A percentile compares a stretch with the other conserved stretches of the same genome.
Evolutionary conservation across 176 grass and related monocot species (phyloP).

Genomic region (Musa troglodytarum): DNA sequence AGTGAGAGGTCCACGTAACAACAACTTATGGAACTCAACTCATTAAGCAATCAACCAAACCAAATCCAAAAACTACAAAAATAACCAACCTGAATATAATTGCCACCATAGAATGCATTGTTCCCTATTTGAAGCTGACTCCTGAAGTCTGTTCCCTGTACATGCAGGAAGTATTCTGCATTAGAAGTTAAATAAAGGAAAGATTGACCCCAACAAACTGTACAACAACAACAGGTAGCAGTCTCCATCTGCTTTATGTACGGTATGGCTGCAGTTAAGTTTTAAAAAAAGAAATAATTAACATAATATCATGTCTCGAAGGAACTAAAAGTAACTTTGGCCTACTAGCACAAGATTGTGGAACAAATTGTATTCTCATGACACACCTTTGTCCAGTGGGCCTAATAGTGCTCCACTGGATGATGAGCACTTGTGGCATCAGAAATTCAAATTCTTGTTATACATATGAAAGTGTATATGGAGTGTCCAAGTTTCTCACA

Average conservation of each 20-base stretch:
- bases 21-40: neutral
- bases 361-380: no score
- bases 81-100: constrained; percentile 75
- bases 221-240: neutral
- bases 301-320: no score
- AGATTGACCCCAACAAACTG: neutral
- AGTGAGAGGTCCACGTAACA: neutral
- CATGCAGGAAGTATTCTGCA: neutral
- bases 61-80: neutral
- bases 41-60: neutral
- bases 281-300: no score
- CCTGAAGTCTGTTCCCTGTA: constrained; percentile 67
- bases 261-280: no score
- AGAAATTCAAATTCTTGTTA: no score
- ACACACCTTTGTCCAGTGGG: neutral
- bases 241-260: no score
- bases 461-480: no score
- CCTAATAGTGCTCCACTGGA: neutral
- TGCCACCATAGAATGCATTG: constrained; percentile 48
- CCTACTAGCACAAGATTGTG: no score
- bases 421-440: neutral
- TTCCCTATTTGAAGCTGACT: constrained; percentile 52
- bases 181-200: neutral
- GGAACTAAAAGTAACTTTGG: no score
- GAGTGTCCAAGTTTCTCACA: no score